Evolutionary conservation across 2,329 filamentous ascomycete genomes (phyloP).

Genomic region (Phialophora chinensis): DNA sequence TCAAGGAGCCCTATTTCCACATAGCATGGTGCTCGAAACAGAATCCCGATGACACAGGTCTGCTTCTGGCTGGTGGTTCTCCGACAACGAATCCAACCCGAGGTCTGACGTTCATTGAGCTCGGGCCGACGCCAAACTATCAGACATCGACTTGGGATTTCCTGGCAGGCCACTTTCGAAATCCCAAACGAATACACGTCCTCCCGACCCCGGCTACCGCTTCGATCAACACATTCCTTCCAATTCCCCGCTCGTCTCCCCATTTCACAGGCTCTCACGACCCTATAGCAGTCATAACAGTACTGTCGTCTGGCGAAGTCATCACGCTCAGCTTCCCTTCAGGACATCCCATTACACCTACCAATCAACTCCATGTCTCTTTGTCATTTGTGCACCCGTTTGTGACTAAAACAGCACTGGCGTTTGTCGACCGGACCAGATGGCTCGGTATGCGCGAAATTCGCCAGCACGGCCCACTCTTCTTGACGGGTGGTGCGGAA

Average conservation of each 20-base stretch:
- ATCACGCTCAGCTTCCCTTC: slow-evolving; percentile 90
- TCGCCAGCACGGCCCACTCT: slow-evolving; percentile 74
- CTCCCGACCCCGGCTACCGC: slow-evolving; percentile 78
- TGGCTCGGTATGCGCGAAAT: slow-evolving; percentile 94
- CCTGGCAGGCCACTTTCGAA: slow-evolving; percentile 77
- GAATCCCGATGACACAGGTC: slow-evolving; percentile 89
- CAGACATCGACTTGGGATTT: slow-evolving; percentile 89
- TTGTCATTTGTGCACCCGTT: slow-evolving; percentile 91
- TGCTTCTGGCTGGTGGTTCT: slow-evolving; percentile 84
- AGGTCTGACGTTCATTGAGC: slow-evolving; percentile 85
- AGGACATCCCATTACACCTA: slow-evolving; percentile 87
- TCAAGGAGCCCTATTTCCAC: slow-evolving; percentile 76
- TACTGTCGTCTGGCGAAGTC: slow-evolving; percentile 85
- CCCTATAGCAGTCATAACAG: slow-evolving; percentile 79
- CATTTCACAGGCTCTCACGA: slow-evolving; percentile 89
- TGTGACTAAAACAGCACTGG: slow-evolving; percentile 73
- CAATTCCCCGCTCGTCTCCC: slow-evolving; percentile 81
- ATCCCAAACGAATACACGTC: slow-evolving; percentile 72
- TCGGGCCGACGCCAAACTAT: slow-evolving; percentile 88
- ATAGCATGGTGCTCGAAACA: slow-evolving; percentile 93
- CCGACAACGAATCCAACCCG: slow-evolving; percentile 70
- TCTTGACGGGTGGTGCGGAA: slow-evolving; percentile 80
- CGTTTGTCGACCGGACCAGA: slow-evolving; percentile 74
- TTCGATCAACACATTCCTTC: slow-evolving; percentile 77
- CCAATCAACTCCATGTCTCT: slow-evolving; percentile 88